Evolutionary conservation across 1,139 yeast species (phyloP), one percentile per base, ranked within the genome.

Genomic region (Citeromyces hawaiiensis): DNA sequence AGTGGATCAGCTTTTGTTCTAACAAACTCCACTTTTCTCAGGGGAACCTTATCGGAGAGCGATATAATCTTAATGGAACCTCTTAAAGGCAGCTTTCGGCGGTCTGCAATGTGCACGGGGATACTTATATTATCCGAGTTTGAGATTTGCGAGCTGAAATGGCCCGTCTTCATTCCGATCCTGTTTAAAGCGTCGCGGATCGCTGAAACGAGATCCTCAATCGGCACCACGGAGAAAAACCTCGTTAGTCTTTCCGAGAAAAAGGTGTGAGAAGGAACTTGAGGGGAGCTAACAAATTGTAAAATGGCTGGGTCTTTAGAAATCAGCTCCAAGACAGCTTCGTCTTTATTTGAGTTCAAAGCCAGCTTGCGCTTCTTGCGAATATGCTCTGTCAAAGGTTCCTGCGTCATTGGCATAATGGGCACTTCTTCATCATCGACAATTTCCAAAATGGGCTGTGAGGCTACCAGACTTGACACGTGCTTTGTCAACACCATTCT

Each of bases 1-100:
- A 78, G 52, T 0, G 83, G 83, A 55, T 78, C 83, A 0, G 82
- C 82, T 31, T 64, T 63, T 4, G 66, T 59, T 47, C 72, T 71
- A 35, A 64, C 55, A 48, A 78, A 76, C 41, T 68, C 72, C 1
- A 77, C 63, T 35, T 60, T 63, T 42, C 68, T 62, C 38, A 68
- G 55, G 4, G 54, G 47, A 35, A 60, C 41, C 9, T 59, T 49
- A 21, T 49, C 58, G 2, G 55, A 63, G 27, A 65, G 53, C 38
- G 56, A 53, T 3, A 57, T 51, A 17, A 76, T 62, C 35, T 58
- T 60, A 32, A 76, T 63, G 18, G 59, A 54, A 1, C 85, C 83
- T 16, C 61, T 51, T 23, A 77, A 52, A 1, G 59, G 61, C 47
- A 64, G 57, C 39, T 66, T 67, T 31, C 68, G 62, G 34, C 71